Evolutionary conservation across 208 protist species (phyloP), one percentile per base, ranked within the genome.

Genomic region (Sergeia podlipaevii): DNA sequence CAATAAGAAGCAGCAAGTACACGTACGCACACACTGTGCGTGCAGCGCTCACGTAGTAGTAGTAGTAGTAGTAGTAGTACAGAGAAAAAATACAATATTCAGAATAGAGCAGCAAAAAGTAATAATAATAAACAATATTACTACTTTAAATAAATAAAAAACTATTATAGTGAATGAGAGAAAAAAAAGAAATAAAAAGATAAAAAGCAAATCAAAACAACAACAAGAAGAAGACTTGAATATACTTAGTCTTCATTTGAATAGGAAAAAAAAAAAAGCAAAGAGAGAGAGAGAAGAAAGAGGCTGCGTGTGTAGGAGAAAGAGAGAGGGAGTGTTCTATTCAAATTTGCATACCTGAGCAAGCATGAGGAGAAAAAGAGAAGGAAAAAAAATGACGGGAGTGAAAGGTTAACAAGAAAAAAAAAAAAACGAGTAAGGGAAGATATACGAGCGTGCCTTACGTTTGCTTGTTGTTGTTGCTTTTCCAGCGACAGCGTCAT

Each of bases 221-320:
- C 15, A 4, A 58, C 17, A 32, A n/a, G 6, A 4, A 17, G 10
- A 15, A 6, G 11, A n/a, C 8, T 21, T 24, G 21, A 49, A 37
- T 1, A 5, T 10, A 15, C n/a, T 1, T 3, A 39, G 33, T 24
- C 10, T 33, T 17, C 20, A 6, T 23, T 18, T 8, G 48, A 41
- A 43, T 13, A 54, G 30, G 6, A 34, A 11, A 0, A 54, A 33
- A 54, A 27, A 44, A 54, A 33, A 54, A 54, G 30, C 5, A 44
- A 42, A 17, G n/a, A 47, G 8, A 47, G 42, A 18, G 7, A 47
- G 42, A 47, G 17, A 47, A 47, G 42, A 47, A 47, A 47, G 17
- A 47, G 26, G n/a, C 18, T 11, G 7, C 8, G 42, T 27, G 7
- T 7, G 17, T 47, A 21, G 18, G 11, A n/a, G 8, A 47, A 47